These are phyloP conservation scores for Tuber aestivum DNA, from an alignment of 495 filamentous ascomycete species.

Conservation along the genomic window DNA sequence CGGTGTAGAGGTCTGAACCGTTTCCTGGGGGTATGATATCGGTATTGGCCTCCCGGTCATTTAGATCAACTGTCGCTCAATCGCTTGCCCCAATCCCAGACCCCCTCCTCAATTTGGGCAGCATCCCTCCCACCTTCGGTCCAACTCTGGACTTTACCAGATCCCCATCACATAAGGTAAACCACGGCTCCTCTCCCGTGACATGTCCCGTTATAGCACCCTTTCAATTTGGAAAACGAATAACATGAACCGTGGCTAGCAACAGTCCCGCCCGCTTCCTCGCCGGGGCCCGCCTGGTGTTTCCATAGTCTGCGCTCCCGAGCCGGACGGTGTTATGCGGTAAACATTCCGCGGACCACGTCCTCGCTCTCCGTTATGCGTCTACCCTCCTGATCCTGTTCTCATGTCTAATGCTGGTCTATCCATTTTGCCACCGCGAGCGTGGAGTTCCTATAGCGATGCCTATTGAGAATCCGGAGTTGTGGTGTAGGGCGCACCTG, in stretches of 20 bases:
- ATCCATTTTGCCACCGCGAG: constrained; percentile 21
- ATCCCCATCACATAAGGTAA: constrained; percentile 7
- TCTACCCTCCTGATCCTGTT: constrained; percentile 14
- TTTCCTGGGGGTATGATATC: no score
- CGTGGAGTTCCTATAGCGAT: constrained; percentile 1
- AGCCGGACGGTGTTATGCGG: constrained; percentile 3
- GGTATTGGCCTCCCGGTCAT: constrained; percentile 5
- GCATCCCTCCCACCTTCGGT: neutral
- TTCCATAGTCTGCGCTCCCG: neutral
- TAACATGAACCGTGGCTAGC: constrained; percentile 11
- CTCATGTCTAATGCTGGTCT: constrained; percentile 21
- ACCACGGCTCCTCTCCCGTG: constrained; percentile 2
- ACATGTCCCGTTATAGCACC: constrained; percentile 12
- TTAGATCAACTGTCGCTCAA: neutral
- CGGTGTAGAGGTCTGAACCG: no score
- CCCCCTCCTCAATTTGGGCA: neutral
- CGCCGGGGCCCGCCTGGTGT: constrained; percentile 1
- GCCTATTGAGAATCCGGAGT: neutral
- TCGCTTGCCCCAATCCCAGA: constrained; percentile 3
- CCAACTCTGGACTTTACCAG: constrained; percentile 3
- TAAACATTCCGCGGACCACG: constrained; percentile 17
- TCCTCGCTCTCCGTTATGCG: constrained; percentile 10
- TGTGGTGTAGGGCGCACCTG: neutral
- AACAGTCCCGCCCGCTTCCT: constrained; percentile 9
- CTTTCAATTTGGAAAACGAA: constrained; percentile 4